These are phyloP conservation scores for Lichtheimia corymbifera DNA, from an alignment of 371 early-diverging fungal genomes.

Conservation along the genomic window DNA sequence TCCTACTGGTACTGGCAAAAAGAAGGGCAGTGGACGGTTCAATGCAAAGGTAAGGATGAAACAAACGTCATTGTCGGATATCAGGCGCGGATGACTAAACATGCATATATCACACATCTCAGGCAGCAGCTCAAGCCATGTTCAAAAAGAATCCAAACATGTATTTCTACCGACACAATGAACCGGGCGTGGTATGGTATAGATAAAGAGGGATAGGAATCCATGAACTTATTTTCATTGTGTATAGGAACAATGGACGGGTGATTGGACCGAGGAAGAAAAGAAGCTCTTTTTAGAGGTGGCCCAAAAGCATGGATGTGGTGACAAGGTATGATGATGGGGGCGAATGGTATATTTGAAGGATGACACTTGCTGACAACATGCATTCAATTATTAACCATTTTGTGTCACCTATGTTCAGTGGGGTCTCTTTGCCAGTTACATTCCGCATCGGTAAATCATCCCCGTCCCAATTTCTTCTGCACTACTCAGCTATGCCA, in stretches of 20 bases:
- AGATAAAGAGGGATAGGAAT: no score
- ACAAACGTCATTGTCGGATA: background rate
- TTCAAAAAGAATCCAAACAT: constrained; percentile 76
- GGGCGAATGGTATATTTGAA: background rate
- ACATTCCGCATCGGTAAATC: constrained; percentile 68
- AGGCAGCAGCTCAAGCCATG: constrained; percentile 60
- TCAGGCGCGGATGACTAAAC: no score
- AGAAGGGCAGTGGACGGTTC: constrained; percentile 16
- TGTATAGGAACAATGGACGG: constrained; percentile 66
- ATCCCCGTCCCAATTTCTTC: background rate
- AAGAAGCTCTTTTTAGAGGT: constrained; percentile 54
- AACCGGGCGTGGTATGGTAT: constrained; percentile 69
- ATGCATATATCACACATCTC: no score
- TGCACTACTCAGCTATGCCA: background rate
- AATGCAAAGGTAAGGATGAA: constrained; percentile 38
- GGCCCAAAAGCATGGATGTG: constrained; percentile 56
- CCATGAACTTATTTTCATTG: background rate
- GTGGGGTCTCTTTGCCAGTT: constrained; percentile 76
- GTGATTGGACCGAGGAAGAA: constrained; percentile 74
- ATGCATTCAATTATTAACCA: constrained; percentile 1
- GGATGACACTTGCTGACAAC: background rate
- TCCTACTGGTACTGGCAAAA: constrained; percentile 53
- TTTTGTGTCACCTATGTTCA: constrained; percentile 27
- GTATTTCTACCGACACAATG: constrained; percentile 74
- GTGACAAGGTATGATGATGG: constrained; percentile 56